Conservation (phyloP, 768 basidiomycete genomes). For the Pulveroboletus sp. region DNA sequence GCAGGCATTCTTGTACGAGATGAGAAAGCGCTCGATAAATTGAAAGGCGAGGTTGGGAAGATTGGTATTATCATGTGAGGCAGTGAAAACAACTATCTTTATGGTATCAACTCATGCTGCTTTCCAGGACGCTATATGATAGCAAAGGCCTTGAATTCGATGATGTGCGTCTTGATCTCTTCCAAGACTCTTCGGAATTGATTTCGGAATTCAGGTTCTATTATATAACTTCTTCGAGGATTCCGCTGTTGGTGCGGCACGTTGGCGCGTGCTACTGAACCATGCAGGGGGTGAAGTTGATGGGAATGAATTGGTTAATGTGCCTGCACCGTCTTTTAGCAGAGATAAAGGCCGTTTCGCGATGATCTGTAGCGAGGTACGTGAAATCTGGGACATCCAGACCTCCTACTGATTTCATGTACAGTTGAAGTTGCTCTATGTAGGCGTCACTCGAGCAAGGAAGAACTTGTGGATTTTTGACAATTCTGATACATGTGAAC, state of each 20-base stretch:
- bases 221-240: conserved; percentile 76
- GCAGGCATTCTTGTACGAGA: conserved; percentile 71
- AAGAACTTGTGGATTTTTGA: conserved; percentile 76
- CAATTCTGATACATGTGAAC: conserved; percentile 50
- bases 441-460: conserved; percentile 67
- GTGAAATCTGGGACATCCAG: not conserved
- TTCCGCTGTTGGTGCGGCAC: conserved; percentile 46
- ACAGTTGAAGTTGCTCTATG: conserved; percentile 67
- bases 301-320: conserved; percentile 5
- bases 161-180: conserved; percentile 8
- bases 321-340: conserved; percentile 43
- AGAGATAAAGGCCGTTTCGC: conserved; percentile 46
- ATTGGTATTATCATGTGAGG: conserved; percentile 59
- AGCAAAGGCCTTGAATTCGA: conserved; percentile 31
- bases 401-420: not conserved
- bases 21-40: conserved; percentile 44
- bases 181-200: not conserved
- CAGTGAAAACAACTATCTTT: not conserved
- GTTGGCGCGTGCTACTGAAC: conserved; percentile 62
- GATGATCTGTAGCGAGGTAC: conserved; percentile 57
- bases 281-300: conserved; percentile 26
- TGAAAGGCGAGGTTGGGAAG: conserved; percentile 53
- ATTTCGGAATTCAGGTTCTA: conserved; percentile 47
- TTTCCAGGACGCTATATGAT: conserved; percentile 30
- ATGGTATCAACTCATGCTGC: not conserved